A percentile compares a stretch with the other conserved stretches of the same genome.
Conservation (phyloP, 768 basidiomycete species). For the Tubosaeta sp. region DNA sequence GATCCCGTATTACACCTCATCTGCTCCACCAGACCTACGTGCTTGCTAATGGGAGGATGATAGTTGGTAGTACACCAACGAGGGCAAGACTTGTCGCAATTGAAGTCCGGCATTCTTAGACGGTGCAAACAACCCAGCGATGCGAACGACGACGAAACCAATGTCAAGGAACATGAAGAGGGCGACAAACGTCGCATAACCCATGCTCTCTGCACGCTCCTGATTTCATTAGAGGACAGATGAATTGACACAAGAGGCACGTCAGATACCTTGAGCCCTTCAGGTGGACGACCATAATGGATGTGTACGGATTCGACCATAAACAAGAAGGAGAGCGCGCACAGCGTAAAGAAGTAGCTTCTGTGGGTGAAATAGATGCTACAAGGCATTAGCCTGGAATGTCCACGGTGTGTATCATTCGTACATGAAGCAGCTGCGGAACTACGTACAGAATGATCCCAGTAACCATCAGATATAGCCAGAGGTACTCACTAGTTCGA, state of each 20-base stretch:
- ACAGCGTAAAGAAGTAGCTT: conserved; percentile 9
- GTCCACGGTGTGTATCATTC: not conserved
- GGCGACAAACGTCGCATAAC: conserved; percentile 12
- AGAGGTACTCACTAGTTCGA: conserved; percentile 17
- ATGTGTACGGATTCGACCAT: conserved; percentile 19
- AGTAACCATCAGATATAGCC: not conserved
- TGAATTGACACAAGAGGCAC: not conserved
- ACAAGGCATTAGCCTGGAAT: not conserved
- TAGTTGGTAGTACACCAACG: conserved; percentile 5
- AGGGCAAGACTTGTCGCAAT: conserved; percentile 9
- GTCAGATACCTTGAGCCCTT: conserved; percentile 20
- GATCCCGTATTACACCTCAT: too few species aligned
- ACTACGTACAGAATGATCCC: not conserved
- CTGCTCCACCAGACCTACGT: too few species aligned
- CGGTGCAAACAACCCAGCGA: conserved; percentile 8
- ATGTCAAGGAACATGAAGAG: conserved; percentile 18
- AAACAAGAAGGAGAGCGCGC: conserved; percentile 10
- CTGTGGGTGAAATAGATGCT: conserved; percentile 17
- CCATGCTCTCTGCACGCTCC: conserved; percentile 13
- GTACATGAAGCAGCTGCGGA: conserved; percentile 12
- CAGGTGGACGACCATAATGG: conserved; percentile 19
- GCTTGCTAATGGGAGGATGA: conserved; percentile 4
- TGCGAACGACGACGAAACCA: conserved; percentile 16
- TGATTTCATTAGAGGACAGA: not conserved
- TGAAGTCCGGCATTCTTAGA: conserved; percentile 13